Conservation (phyloP, 2,329 filamentous ascomycete species). For the Paracorniculantispora psalliotae region DNA sequence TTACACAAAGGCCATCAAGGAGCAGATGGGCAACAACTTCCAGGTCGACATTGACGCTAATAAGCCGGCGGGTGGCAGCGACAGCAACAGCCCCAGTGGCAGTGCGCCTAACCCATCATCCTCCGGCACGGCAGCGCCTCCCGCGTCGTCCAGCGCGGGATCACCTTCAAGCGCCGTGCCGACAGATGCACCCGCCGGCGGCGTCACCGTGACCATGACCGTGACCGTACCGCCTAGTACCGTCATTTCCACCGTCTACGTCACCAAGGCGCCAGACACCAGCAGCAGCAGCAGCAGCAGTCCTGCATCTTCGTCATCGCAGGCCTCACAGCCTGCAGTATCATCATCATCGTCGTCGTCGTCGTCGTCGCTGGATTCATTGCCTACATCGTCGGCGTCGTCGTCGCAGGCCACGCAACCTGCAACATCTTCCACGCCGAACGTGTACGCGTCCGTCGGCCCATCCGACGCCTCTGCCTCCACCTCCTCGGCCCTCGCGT, state of each 20-base stretch:
- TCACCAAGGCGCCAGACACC: slow-evolving; percentile 12
- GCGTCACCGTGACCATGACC: slow-evolving; percentile 32
- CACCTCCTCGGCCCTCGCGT: slow-evolving; percentile 16
- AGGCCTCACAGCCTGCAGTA: not conserved
- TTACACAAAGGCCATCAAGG: slow-evolving; percentile 39
- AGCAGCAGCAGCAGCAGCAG: not conserved
- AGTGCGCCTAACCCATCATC: too few relatives aligned
- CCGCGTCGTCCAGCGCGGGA: slow-evolving; percentile 12
- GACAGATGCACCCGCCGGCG: slow-evolving; percentile 15
- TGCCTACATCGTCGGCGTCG: not conserved
- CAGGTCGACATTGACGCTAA: slow-evolving; percentile 35
- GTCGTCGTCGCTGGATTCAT: not conserved
- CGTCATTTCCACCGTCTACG: slow-evolving; percentile 31
- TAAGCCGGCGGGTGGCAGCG: slow-evolving; percentile 15
- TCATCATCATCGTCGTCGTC: too few relatives aligned
- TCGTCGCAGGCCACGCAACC: not conserved
- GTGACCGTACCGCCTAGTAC: slow-evolving; percentile 31
- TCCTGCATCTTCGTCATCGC: not conserved
- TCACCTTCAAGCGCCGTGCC: slow-evolving; percentile 12
- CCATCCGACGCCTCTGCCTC: too few relatives aligned
- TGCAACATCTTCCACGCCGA: too few relatives aligned
- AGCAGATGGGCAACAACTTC: slow-evolving; percentile 42
- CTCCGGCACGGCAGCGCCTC: slow-evolving; percentile 8
- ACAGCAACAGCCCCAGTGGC: not conserved
- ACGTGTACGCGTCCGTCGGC: slow-evolving; percentile 13